Conservation (phyloP, 768 basidiomycete genomes). For the Erythrobasidium yunnanense region DNA sequence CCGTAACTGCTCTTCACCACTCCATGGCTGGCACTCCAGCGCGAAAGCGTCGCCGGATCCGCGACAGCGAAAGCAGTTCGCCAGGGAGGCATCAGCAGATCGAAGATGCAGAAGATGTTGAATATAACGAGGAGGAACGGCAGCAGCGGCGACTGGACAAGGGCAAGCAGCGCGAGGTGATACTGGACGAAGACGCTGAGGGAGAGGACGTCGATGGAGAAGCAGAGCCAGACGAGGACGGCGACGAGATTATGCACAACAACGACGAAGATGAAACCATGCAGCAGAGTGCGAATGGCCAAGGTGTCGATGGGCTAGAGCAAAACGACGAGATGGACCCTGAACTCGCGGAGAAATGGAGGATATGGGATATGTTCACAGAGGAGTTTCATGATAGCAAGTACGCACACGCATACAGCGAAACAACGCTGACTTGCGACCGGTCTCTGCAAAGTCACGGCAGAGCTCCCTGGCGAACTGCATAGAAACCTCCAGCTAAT, state of each 20-base stretch:
- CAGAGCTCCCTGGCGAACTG: slow-evolving; percentile 64
- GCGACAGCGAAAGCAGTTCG: neutral
- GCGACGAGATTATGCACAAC: neutral
- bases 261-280: no score
- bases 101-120: no score
- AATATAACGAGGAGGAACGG: neutral
- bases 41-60: neutral
- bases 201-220: neutral
- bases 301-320: slow-evolving; percentile 1
- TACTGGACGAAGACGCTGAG: neutral
- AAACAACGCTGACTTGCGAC: neutral
- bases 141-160: neutral
- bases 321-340: slow-evolving; percentile 39
- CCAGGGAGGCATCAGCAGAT: neutral
- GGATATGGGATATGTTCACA: slow-evolving; percentile 51
- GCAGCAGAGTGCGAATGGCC: neutral
- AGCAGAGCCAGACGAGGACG: neutral
- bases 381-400: slow-evolving; percentile 63
- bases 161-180: neutral
- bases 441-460: slow-evolving; percentile 50
- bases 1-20: neutral
- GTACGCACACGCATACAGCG: slow-evolving; percentile 28
- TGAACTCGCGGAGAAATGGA: slow-evolving; percentile 60
- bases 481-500: slow-evolving; percentile 61
- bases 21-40: neutral